Base-by-base conservation (phyloP, 140 eudicot genomes). In the Ambrosia hybrid region DNA sequence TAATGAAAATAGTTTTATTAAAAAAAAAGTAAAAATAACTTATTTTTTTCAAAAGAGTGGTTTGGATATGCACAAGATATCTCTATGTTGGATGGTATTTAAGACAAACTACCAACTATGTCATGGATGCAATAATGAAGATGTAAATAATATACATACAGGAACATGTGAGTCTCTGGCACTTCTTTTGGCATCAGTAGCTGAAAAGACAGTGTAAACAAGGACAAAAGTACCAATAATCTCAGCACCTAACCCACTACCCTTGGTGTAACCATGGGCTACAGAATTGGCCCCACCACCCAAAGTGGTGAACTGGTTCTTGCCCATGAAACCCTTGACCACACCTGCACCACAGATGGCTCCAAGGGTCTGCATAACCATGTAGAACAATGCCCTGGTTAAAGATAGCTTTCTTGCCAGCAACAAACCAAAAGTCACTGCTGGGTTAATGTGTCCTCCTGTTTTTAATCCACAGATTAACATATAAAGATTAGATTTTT, bases 401-500 rank as follows among this genome's bases (percentile, higher is more conserved):
- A 89, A 74, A 33, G 98, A 92, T 43, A 92, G 79, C 81, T 92
- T 92, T 85, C 98, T 92, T 78, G 98, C 98, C 68, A 92, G 70
- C 17, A 92, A 55, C 80, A 92, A 70, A 21, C 98, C 98, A 67
- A 92, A 92, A 72, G 98, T 92, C 78, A 92, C 96, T 6, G 97
- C 97, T 68, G 97, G 97, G 85, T 91, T 91, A 36, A 91, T 91
- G 86, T 91, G 97, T 76, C 98, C 98, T 78, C 98, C 98, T 92
- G 96, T 86, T 78, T 46, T 16, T 26, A 37, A 67, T 52, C 79
- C 73, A 76, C 52, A 0, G 37, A 48, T 21, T 9, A 33, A 3
- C 46, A 14, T 6, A 41, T 38, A 77, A 77, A 62, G 59, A 37
- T 70, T 15, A 61, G 30, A 10, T 12, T 75, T 75, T 67, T 45